Conservation (phyloP, 2,329 filamentous ascomycete genomes). For the Aureobasidium musti region DNA sequence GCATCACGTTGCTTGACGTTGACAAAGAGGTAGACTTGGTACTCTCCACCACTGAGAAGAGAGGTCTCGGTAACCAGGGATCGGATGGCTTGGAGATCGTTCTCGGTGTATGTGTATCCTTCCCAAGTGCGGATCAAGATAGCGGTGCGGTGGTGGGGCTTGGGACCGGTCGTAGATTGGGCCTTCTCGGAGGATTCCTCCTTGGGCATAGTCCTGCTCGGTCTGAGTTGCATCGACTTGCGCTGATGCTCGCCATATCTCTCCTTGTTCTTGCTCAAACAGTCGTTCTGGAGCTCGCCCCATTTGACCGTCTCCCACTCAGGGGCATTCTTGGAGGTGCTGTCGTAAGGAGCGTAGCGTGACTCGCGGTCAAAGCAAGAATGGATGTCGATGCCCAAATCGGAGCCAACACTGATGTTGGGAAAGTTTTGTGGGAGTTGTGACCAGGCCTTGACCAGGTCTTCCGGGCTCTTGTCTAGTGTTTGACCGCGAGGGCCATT, state of each 20-base stretch:
- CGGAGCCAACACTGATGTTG: conserved; percentile 60
- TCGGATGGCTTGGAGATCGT: conserved; percentile 51
- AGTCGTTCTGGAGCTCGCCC: conserved; percentile 69
- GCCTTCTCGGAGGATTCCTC: conserved; percentile 6
- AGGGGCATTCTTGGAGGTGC: conserved; percentile 42
- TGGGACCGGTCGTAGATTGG: conserved; percentile 30
- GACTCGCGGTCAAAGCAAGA: conserved; percentile 65
- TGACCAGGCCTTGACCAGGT: conserved; percentile 64
- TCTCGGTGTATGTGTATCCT: conserved; percentile 50
- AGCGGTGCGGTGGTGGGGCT: conserved; percentile 49
- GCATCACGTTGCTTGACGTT: conserved; percentile 56
- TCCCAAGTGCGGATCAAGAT: conserved; percentile 52
- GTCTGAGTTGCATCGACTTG: conserved; percentile 33
- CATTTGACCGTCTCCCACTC: conserved; percentile 69
- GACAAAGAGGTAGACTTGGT: conserved; percentile 52
- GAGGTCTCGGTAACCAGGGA: conserved; percentile 51
- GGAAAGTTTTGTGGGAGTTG: conserved; percentile 62
- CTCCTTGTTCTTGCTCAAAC: conserved; percentile 64
- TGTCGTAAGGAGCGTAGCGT: conserved; percentile 58
- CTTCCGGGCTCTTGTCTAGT: conserved; percentile 59
- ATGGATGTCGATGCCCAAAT: conserved; percentile 63
- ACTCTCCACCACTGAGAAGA: conserved; percentile 51
- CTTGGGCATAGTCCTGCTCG: conserved; percentile 34
- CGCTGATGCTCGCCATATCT: conserved; percentile 56
- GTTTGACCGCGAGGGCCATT: conserved; percentile 58